Base-by-base conservation (phyloP, 371 early-diverging fungal species). In the Rhizomucor pusillus region DNA sequence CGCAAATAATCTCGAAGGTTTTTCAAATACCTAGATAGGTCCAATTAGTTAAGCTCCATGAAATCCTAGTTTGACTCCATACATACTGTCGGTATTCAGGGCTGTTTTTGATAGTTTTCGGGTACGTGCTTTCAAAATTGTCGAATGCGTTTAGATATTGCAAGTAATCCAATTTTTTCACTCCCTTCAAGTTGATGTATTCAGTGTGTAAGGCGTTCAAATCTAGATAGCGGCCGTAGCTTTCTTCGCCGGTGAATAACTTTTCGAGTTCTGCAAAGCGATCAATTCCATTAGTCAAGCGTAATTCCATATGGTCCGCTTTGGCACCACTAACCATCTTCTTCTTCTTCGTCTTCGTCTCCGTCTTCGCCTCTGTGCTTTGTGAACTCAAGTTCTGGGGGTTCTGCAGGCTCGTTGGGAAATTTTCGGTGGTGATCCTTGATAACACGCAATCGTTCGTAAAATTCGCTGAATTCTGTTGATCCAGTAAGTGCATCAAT, bases 181-280 rank as follows among this genome's bases (percentile, higher is more conserved):
- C 79, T 39, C 79, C 80, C 62, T 89, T 89, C 35, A 98, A 66
- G 59, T 97, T 95, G 59, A 92, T 66, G 65, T 89, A 98, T 18
- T 69, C 66, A 29, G 84, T 83, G 67, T 92, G 86, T 48, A 87
- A 73, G 39, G 68, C 75, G 61, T 94, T 84, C 50, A 98, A 73
- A 69, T 98, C 99, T 58, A 98, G 68, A 54, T 89, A 93, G 35
- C 86, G 73, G 25, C 99, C 99, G 35, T 82, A 59, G 1, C 79
- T 68, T 71, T 98, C 98, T 72, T 96, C 97, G 18, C 96, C 97
- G 19, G 92, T 89, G 66, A 97, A 97, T 65, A 89, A 60, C 39
- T 79, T 84, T 50, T 97, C 95, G 41, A 97, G 63, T 25, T 85
- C 89, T 79, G 65, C 46, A 33, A 39, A 25, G 23, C 43, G 19